Evolutionary conservation across 2,329 filamentous ascomycete species (phyloP).

Genomic region (Davidsoniella virescens): DNA sequence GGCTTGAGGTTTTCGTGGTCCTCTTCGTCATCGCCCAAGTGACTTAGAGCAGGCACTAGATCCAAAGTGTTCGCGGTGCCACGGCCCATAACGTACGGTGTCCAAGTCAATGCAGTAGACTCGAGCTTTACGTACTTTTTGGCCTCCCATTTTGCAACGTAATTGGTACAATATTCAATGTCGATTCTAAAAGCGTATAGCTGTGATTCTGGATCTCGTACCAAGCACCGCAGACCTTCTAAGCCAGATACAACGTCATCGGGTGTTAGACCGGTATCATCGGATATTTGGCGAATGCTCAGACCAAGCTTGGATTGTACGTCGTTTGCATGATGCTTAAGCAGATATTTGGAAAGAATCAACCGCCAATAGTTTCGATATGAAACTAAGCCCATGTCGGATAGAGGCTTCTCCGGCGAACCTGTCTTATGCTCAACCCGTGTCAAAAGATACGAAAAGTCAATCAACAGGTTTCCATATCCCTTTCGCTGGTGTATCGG

Average conservation of each 20-base stretch:
- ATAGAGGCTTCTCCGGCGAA: conserved; percentile 91
- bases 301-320: conserved; percentile 23
- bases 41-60: conserved; percentile 63
- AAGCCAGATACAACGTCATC: conserved; percentile 92
- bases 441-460: conserved; percentile 94
- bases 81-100: conserved; percentile 90
- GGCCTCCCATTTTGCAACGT: conserved; percentile 74
- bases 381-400: conserved; percentile 93
- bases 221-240: conserved; percentile 75
- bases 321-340: conserved; percentile 27
- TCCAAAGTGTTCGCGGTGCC: conserved; percentile 71
- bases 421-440: conserved; percentile 86
- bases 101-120: conserved; percentile 73
- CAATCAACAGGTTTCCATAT: conserved; percentile 90
- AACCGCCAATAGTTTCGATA: conserved; percentile 97
- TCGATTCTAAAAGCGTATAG: conserved; percentile 83
- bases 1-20: conserved; percentile 18
- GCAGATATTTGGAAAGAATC: conserved; percentile 69
- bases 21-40: conserved; percentile 57
- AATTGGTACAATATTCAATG: conserved; percentile 67
- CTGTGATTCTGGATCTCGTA: conserved; percentile 76
- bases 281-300: conserved; percentile 55
- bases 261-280: conserved; percentile 84
- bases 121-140: conserved; percentile 81
- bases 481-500: conserved; percentile 95